These are phyloP conservation scores for Besnoitia besnoiti DNA, from an alignment of 169 alveolate species.

Conservation along the genomic window DNA sequence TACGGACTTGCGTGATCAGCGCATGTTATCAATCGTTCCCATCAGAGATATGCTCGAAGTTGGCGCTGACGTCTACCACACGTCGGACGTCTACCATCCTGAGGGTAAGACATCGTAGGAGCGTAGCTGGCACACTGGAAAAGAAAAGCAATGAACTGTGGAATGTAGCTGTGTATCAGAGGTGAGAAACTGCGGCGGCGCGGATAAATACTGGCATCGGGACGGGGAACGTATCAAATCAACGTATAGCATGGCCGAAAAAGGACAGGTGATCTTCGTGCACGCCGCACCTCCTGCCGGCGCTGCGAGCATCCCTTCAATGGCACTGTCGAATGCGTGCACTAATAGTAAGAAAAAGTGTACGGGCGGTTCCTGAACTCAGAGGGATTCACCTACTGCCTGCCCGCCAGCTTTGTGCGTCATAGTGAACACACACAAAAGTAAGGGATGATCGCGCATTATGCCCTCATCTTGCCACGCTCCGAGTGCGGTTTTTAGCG, in stretches of 20 bases:
- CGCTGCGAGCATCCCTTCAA: slow-evolving; percentile 1
- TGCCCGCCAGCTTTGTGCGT: slow-evolving; percentile 4
- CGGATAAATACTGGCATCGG: neutral
- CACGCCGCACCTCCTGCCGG: slow-evolving; percentile 24
- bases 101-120: slow-evolving; percentile 2
- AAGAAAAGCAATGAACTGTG: neutral
- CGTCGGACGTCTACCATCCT: neutral
- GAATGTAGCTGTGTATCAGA: neutral
- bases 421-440: neutral
- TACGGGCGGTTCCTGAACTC: neutral
- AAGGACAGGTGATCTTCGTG: slow-evolving; percentile 3
- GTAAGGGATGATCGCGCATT: neutral
- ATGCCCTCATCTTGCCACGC: neutral
- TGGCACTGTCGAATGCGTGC: slow-evolving; percentile 26
- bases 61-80: slow-evolving; percentile 38
- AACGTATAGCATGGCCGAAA: neutral
- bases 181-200: neutral
- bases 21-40: neutral
- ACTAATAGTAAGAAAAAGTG: slow-evolving; percentile 1
- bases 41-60: slow-evolving; percentile 21
- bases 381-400: neutral
- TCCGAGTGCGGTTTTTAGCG: neutral
- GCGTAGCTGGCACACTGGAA: neutral
- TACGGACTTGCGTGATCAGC: neutral
- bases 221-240: neutral